Conservation (phyloP, 257 asterid genomes). For the Ligustrum vulgare region DNA sequence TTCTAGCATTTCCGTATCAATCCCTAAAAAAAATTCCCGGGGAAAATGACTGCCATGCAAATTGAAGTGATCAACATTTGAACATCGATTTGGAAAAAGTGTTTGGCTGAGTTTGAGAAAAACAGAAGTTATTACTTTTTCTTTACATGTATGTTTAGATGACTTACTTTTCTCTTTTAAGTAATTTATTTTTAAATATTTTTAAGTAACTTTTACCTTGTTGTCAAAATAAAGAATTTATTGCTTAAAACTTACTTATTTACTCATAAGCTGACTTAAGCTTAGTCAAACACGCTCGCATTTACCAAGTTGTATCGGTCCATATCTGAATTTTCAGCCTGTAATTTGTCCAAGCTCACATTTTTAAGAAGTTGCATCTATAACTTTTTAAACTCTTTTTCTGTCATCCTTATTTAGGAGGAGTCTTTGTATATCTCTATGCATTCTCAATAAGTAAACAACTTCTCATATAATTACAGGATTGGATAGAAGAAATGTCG, state of each 20-base stretch:
- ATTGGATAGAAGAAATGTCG: conserved; percentile 98
- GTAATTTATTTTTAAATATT: no score
- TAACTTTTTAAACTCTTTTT: background rate
- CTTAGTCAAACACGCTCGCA: no score
- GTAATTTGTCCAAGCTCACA: background rate
- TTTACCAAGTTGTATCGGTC: no score
- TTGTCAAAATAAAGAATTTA: no score
- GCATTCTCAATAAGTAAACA: background rate
- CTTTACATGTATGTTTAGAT: no score
- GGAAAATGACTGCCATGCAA: background rate
- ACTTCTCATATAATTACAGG: conserved; percentile 55
- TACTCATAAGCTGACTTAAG: no score
- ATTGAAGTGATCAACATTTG: background rate
- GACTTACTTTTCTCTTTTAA: no score
- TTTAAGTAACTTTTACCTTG: no score
- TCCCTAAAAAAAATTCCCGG: background rate
- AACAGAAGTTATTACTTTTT: no score
- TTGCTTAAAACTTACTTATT: no score
- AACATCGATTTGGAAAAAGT: background rate
- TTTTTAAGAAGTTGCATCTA: background rate
- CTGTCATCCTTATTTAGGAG: background rate
- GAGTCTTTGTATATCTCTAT: background rate
- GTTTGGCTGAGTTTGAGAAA: no score
- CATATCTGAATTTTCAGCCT: background rate
- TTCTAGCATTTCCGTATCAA: background rate